phyloP scores from a whole-genome alignment of 2,329 filamentous ascomycete species.

The Colletotrichum euphorbiae region DNA sequence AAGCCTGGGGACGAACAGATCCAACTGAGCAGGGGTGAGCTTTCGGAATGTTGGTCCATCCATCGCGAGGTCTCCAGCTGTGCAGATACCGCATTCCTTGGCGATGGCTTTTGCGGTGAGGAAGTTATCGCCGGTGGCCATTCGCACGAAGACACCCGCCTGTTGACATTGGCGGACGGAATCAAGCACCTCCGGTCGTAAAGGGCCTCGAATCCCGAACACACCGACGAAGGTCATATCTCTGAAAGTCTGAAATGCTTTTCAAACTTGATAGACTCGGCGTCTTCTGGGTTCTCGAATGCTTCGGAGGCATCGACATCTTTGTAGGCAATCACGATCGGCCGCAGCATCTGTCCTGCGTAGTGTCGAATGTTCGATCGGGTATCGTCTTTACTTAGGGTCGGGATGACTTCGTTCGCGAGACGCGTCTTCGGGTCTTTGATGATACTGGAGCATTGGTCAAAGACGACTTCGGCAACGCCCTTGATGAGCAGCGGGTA shows the following conservation, averaged over 20 bases:
- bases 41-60: conserved; percentile 76
- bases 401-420: conserved; percentile 45
- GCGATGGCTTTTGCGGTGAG: conserved; percentile 80
- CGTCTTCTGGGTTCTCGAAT: conserved; percentile 30
- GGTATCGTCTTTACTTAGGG: conserved; percentile 48
- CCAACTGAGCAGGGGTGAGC: conserved; percentile 69
- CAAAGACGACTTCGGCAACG: conserved; percentile 66
- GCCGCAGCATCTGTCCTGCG: conserved; percentile 74
- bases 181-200: conserved; percentile 55
- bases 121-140: conserved; percentile 65
- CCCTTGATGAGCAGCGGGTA: conserved; percentile 68
- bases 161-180: conserved; percentile 57
- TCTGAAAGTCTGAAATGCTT: conserved; percentile 47
- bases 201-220: conserved; percentile 62
- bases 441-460: conserved; percentile 56
- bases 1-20: conserved; percentile 66
- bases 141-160: conserved; percentile 58
- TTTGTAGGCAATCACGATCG: conserved; percentile 73
- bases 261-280: conserved; percentile 35
- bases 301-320: conserved; percentile 64
- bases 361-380: conserved; percentile 59
- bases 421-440: conserved; percentile 56
- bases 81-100: conserved; percentile 77
- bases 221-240: conserved; percentile 63
- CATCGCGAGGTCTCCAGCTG: conserved; percentile 70